Evolutionary conservation across 78 protist genomes (phyloP).

Genomic region (Dictyostelium purpureum): DNA sequence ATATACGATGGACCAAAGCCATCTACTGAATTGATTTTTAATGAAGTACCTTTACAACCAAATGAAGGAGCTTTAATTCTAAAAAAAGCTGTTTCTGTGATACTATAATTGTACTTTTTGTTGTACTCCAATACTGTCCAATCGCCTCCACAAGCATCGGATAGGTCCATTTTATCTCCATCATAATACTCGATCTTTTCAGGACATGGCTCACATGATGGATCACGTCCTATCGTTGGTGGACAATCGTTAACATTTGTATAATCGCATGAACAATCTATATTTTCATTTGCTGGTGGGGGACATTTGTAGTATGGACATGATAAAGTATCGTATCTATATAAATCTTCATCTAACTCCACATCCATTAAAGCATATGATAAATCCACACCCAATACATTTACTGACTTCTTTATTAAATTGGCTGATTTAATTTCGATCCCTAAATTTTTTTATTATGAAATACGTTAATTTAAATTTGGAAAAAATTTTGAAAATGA

Average conservation of each 20-base stretch:
- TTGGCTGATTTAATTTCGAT: neutral
- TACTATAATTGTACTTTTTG: neutral
- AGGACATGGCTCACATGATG: conserved; percentile 4
- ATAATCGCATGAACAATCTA: conserved; percentile 60
- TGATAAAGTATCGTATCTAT: neutral
- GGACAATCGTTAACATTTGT: conserved; percentile 20
- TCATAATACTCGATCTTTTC: too few species aligned
- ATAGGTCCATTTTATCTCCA: neutral
- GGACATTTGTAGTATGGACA: conserved; percentile 49
- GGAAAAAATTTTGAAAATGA: too few species aligned
- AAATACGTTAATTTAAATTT: too few species aligned
- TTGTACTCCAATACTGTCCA: neutral
- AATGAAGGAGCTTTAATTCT: conserved; percentile 19
- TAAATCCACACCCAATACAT: conserved; percentile 27
- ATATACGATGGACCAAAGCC: neutral
- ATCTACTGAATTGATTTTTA: neutral
- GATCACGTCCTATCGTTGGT: neutral
- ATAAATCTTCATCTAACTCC: conserved; percentile 29
- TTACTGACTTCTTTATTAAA: neutral
- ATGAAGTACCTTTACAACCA: conserved; percentile 15
- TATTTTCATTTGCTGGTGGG: neutral
- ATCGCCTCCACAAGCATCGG: neutral
- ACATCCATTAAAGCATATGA: conserved; percentile 57
- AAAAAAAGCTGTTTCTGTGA: neutral
- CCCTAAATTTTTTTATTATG: too few species aligned